Base-by-base conservation (phyloP, 768 basidiomycete genomes). In the Pleurotus cornucopiae region DNA sequence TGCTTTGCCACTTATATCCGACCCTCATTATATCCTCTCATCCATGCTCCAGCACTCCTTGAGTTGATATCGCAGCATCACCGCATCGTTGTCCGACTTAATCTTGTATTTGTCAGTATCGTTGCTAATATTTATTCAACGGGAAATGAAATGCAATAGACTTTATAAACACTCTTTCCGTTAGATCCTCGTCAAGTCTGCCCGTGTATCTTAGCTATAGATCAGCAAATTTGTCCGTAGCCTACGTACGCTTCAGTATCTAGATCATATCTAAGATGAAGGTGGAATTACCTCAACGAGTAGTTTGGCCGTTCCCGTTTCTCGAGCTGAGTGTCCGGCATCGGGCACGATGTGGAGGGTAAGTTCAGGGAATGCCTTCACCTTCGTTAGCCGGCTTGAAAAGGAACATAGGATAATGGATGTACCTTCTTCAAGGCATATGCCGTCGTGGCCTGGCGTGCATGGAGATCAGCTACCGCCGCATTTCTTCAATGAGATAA, bases 241-340 rank as follows among this genome's bases (percentile, higher is more conserved):
- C 75, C 76, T 77, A 58, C 11, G 46, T 11, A 41, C 16, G 37
- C 46, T 14, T 45, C 46, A 9, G 44, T 18, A 23, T 45, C n/a
- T 39, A 30, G 18, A 34, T 13, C 9, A 25, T 11, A 14, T 14
- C 5, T 2, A 47, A 45, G 13, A 12, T n/a, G n/a, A n/a, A 6
- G 0, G n/a, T 2, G 30, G 34, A 49, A 18, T 54, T 52, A 85
- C 91, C 76, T 91, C 80, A 13, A 91, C 80, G 40, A 96, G 75
- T 54, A 87, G 69, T 67, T 84, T 83, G 23, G 83, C 73, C 7
- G 73, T 95, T 2, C 86, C 87, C 1, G 73, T 64, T 70, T 96
- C 94, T 44, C 85, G 81, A 11, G 89, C 79, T 26, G 89, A 91
- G 68, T 97, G 94, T 0, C 94, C 94, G 2, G 94, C 93, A 67